These are phyloP conservation scores for Trichomonas vaginalis DNA, from an alignment of 208 protist species.

Conservation along the genomic window DNA sequence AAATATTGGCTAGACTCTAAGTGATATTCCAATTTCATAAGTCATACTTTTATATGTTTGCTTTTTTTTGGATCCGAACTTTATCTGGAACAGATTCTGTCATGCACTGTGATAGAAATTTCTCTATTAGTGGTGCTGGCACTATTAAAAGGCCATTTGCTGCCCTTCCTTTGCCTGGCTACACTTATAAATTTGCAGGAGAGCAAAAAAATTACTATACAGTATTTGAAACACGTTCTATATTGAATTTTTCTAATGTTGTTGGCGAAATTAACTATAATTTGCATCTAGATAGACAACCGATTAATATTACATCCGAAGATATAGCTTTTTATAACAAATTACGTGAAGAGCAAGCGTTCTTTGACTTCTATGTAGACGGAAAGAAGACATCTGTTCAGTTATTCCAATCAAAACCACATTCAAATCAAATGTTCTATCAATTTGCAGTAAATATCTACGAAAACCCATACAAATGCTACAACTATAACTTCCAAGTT, in stretches of 20 bases:
- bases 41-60: no score
- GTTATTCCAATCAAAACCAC: neutral
- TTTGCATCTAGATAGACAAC: neutral
- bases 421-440: neutral
- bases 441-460: neutral
- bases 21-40: no score
- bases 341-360: neutral
- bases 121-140: neutral
- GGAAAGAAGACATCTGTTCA: neutral
- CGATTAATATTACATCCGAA: neutral
- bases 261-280: neutral
- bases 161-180: neutral
- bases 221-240: neutral
- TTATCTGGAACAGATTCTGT: neutral
- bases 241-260: neutral
- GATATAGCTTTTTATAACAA: neutral
- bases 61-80: no score
- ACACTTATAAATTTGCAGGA: neutral
- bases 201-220: neutral
- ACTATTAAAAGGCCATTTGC: neutral
- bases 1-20: no score
- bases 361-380: neutral
- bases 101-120: neutral
- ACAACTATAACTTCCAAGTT: neutral
- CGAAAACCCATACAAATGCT: neutral